Conservation (phyloP, 2,329 filamentous ascomycete species). For the Aspergillus felis region DNA sequence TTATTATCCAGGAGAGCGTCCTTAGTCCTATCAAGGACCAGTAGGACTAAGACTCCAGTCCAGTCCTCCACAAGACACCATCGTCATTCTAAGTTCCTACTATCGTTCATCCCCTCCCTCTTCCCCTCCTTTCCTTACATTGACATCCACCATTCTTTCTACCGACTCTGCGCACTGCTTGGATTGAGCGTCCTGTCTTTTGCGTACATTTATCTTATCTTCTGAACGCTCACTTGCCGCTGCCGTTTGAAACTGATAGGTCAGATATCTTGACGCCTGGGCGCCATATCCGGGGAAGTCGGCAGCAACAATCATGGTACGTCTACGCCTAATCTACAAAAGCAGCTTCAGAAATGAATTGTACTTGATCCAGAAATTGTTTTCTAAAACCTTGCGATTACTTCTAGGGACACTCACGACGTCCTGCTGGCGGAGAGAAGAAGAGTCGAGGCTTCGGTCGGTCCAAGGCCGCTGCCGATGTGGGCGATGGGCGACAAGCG, state of each 20-base stretch:
- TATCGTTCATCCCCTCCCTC: slow-evolving; percentile 5
- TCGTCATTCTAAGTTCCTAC: slow-evolving; percentile 9
- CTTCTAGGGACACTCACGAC: slow-evolving; percentile 41
- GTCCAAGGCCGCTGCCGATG: slow-evolving; percentile 39
- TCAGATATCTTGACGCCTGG: slow-evolving; percentile 29
- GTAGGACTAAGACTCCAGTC: not conserved
- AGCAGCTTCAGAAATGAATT: not conserved
- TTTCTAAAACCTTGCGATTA: slow-evolving; percentile 19
- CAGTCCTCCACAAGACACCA: slow-evolving; percentile 7
- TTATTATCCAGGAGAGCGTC: not conserved
- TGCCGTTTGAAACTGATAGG: slow-evolving; percentile 20
- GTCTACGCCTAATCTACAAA: slow-evolving; percentile 5
- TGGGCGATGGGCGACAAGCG: slow-evolving; percentile 42
- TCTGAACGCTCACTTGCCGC: slow-evolving; percentile 7
- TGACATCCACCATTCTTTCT: slow-evolving; percentile 3
- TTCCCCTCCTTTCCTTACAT: slow-evolving; percentile 3
- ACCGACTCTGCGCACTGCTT: slow-evolving; percentile 3
- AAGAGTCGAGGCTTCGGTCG: slow-evolving; percentile 41
- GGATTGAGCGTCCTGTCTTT: slow-evolving; percentile 15
- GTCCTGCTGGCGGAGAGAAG: slow-evolving; percentile 40
- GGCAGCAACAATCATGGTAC: slow-evolving; percentile 32
- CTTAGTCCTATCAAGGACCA: not conserved
- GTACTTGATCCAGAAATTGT: not conserved
- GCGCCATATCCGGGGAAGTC: slow-evolving; percentile 26
- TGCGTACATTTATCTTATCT: slow-evolving; percentile 14